Base-by-base conservation (phyloP, 2,329 filamentous ascomycete species). In the Diaporthe longicolla region DNA sequence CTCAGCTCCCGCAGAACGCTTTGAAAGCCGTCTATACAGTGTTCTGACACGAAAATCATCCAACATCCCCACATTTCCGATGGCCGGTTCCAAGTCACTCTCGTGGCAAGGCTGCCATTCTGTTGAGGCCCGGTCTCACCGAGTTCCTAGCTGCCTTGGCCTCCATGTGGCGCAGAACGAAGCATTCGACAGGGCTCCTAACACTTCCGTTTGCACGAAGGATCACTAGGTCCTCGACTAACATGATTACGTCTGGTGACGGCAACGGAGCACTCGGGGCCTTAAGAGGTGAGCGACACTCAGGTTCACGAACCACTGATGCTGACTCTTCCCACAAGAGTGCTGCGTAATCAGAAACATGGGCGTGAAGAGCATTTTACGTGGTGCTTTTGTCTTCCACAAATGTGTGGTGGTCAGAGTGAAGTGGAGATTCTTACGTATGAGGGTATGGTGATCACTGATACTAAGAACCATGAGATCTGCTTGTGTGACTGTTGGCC, bases 91-190 rank as follows among this genome's bases (percentile, higher is more conserved):
- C 26, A 65, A 19, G 17, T 24, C 9, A 13, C 5, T 1, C 13
- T 24, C 35, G 9, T 52, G 29, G 13, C 21, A 52, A 40, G 29
- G 29, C 45, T 66, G 15, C 24, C 2, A 35, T 13, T 66, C 21
- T 26, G 59, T 48, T 32, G 59, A 48, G 2, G 3, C 3, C 17
- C 45, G 59, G 7, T 19, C 4, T 32, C 40, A 29, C 4, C 11
- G 15, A 24, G 45, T 65, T 43, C n/a, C 40, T 35, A 32, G 59
- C 59, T 48, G 45, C 11, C 63, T 66, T 66, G 63, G 63, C 45
- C 29, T 10, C 11, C 13, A n/a, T 15, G 45, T 52, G 45, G 29
- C 63, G 21, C 63, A 40, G 15, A 13, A 52, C 21, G 3, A 37
- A 4, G 10, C 26, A 24, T 1, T 26, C 19, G 45, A 21, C 15